Evolutionary conservation across 106 monocot genomes (phyloP).

Genomic region (Alisma plantagoaquatica): DNA sequence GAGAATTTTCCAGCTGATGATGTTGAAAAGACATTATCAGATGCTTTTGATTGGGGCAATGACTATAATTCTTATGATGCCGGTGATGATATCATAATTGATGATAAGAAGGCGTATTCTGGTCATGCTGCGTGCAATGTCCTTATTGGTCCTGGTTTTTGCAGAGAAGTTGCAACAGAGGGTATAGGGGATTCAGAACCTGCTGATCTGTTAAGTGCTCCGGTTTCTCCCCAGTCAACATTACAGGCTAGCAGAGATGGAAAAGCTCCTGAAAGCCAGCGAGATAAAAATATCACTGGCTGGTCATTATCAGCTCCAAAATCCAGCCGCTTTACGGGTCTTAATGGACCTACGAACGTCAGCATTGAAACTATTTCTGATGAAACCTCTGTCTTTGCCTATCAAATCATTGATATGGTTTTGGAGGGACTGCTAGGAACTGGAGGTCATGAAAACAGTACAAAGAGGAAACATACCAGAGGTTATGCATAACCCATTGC

Average conservation of each 20-base stretch:
- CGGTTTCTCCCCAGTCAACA: background rate
- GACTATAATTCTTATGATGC: conserved; percentile 8
- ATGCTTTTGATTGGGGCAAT: conserved; percentile 3
- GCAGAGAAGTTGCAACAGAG: conserved; percentile 23
- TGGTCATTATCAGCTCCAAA: background rate
- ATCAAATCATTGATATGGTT: conserved; percentile 33
- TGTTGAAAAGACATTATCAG: background rate
- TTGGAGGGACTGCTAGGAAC: conserved; percentile 32
- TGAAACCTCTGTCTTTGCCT: conserved; percentile 55
- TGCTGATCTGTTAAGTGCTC: background rate
- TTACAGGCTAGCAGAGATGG: background rate
- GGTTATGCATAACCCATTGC: background rate
- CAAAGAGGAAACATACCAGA: background rate
- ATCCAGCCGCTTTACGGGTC: background rate
- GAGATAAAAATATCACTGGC: background rate
- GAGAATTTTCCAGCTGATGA: conserved; percentile 11
- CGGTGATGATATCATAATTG: conserved; percentile 40
- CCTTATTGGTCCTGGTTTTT: conserved; percentile 4
- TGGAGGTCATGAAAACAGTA: conserved; percentile 27
- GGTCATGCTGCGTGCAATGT: conserved; percentile 5
- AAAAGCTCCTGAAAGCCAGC: conserved; percentile 4
- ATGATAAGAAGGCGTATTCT: conserved; percentile 25
- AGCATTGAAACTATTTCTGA: conserved; percentile 51
- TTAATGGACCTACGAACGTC: background rate
- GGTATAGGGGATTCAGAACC: conserved; percentile 30